phyloP scores from a whole-genome alignment of 2,329 filamentous ascomycete genomes.

The Sarocladiaceae sp. region DNA sequence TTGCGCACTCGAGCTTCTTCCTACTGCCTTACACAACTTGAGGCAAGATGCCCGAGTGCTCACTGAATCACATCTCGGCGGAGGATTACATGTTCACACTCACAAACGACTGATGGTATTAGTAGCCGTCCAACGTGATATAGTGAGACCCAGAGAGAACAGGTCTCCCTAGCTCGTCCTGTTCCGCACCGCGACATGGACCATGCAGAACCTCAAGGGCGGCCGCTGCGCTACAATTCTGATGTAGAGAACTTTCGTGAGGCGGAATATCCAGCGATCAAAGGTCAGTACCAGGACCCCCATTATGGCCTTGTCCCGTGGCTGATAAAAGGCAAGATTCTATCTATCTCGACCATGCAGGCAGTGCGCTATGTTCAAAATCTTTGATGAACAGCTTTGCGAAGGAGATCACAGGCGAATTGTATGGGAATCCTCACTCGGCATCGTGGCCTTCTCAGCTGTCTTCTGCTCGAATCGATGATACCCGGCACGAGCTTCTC shows the following conservation, averaged over 20 bases:
- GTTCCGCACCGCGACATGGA: not conserved
- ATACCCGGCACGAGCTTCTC: conserved; percentile 64
- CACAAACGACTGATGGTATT: conserved; percentile 6
- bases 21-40: not conserved
- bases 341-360: conserved; percentile 88
- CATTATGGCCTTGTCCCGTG: conserved; percentile 5
- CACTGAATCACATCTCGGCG: not conserved
- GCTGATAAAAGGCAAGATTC: conserved; percentile 50
- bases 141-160: too few species aligned
- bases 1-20: too few species aligned
- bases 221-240: conserved; percentile 50
- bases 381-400: conserved; percentile 76
- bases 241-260: conserved; percentile 52
- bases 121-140: too few species aligned
- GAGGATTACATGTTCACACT: not conserved
- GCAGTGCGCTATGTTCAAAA: conserved; percentile 78
- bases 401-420: conserved; percentile 65
- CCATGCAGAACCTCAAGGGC: too few species aligned
- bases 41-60: not conserved
- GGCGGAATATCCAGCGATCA: conserved; percentile 63
- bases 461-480: conserved; percentile 68
- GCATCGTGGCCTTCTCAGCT: conserved; percentile 74
- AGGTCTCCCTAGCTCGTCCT: too few species aligned
- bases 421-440: conserved; percentile 92
- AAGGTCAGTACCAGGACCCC: conserved; percentile 44